These are phyloP conservation scores for Pseudopyrenochaeta lycopersici DNA, from an alignment of 2,329 filamentous ascomycete genomes.

Conservation along the genomic window DNA sequence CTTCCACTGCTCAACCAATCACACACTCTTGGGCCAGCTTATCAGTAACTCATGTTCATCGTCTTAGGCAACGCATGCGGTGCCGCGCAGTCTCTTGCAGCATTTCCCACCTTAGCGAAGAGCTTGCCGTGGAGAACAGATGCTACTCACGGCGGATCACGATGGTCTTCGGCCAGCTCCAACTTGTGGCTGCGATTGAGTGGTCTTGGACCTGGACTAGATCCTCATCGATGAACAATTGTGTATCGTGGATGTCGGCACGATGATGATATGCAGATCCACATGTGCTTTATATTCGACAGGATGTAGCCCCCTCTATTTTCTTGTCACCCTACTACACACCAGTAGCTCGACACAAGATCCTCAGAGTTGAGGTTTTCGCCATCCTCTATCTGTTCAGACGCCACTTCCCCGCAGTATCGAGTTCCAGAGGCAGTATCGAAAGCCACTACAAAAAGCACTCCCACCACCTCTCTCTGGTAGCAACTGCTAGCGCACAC, in stretches of 20 bases:
- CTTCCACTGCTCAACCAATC: constrained; percentile 31
- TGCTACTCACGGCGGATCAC: constrained; percentile 34
- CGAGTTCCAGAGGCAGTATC: constrained; percentile 4
- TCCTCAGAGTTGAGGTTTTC: not conserved
- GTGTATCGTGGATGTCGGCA: constrained; percentile 40
- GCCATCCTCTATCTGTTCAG: constrained; percentile 6
- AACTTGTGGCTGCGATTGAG: constrained; percentile 23
- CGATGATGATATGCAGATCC: constrained; percentile 30
- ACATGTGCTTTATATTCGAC: constrained; percentile 20
- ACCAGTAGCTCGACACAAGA: constrained; percentile 11
- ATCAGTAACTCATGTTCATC: constrained; percentile 34
- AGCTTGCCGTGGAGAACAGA: constrained; percentile 35
- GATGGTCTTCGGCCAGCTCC: constrained; percentile 42
- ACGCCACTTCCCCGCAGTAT: constrained; percentile 32
- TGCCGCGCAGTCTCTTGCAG: constrained; percentile 24
- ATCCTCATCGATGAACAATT: constrained; percentile 26
- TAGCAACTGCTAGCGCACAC: constrained; percentile 19
- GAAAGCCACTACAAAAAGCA: constrained; percentile 25
- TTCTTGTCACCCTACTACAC: constrained; percentile 5
- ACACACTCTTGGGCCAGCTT: constrained; percentile 15
- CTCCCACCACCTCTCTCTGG: constrained; percentile 2
- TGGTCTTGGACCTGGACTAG: constrained; percentile 28
- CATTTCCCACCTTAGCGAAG: constrained; percentile 19
- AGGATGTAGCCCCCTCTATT: not conserved
- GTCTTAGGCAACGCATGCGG: constrained; percentile 37